phyloP scores from a whole-genome alignment of 805 yeast genomes.

The Cyberlindnera euphorbiiphila region DNA sequence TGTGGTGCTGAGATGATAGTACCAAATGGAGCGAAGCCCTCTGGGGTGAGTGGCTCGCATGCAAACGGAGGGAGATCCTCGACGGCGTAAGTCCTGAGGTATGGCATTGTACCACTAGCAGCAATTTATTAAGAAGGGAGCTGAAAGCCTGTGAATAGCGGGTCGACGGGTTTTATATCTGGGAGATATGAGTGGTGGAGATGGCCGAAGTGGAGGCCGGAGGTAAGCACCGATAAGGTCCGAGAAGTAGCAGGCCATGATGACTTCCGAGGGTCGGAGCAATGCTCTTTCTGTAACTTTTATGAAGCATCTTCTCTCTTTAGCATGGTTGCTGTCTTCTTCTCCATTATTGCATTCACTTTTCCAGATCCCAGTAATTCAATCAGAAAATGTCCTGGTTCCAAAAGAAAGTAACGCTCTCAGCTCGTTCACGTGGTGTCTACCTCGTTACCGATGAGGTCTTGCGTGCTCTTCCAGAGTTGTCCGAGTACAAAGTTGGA shows the following conservation, averaged over 20 bases:
- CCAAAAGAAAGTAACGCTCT: slow-evolving; percentile 51
- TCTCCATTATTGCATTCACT: too few relatives aligned
- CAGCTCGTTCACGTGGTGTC: slow-evolving; percentile 61
- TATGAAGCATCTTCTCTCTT: too few relatives aligned
- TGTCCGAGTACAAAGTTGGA: slow-evolving; percentile 59
- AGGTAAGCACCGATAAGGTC: slow-evolving; percentile 1
- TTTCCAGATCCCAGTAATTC: too few relatives aligned
- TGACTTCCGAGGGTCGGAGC: too few relatives aligned
- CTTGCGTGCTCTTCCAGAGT: slow-evolving; percentile 49
- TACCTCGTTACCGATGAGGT: slow-evolving; percentile 72
- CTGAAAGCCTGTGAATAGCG: not conserved
- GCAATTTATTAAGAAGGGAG: not conserved
- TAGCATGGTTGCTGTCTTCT: too few relatives aligned
- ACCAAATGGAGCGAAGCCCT: slow-evolving; percentile 64
- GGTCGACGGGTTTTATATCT: not conserved
- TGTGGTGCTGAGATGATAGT: slow-evolving; percentile 75
- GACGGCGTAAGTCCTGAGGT: slow-evolving; percentile 35
- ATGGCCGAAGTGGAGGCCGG: slow-evolving; percentile 7
- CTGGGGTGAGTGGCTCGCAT: slow-evolving; percentile 60
- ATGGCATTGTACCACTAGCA: slow-evolving; percentile 20
- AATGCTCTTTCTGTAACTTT: too few relatives aligned
- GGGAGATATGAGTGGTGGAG: not conserved
- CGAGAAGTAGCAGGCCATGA: too few relatives aligned
- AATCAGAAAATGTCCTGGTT: slow-evolving; percentile 43
- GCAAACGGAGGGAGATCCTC: slow-evolving; percentile 27